These are phyloP conservation scores for Ceratocystis papillata DNA, from an alignment of 2,329 filamentous ascomycete species.

Conservation along the genomic window DNA sequence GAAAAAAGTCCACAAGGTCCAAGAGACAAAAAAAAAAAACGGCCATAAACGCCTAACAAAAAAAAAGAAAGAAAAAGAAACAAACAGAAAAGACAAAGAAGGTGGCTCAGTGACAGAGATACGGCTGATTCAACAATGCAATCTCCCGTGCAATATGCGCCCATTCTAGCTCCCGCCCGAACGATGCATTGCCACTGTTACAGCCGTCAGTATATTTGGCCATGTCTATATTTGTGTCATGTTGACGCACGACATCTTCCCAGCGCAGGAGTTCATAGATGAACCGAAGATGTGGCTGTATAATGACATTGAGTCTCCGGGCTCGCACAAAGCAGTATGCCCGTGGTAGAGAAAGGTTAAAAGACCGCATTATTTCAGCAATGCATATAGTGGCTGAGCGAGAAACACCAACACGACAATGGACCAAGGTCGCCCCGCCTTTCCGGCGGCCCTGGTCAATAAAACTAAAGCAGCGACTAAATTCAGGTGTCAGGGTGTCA, in stretches of 20 bases:
- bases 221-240: neutral
- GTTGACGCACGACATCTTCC: conserved; percentile 55
- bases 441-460: conserved; percentile 73
- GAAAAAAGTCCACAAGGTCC: no score
- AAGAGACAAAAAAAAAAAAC: neutral
- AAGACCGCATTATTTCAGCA: conserved; percentile 86
- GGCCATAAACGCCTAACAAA: neutral
- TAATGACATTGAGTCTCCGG: conserved; percentile 88
- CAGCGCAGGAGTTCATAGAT: conserved; percentile 92
- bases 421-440: conserved; percentile 78
- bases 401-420: conserved; percentile 92
- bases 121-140: conserved; percentile 90
- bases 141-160: conserved; percentile 78
- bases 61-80: neutral
- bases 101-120: conserved; percentile 33
- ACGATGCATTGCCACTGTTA: conserved; percentile 26
- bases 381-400: conserved; percentile 96
- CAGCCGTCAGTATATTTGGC: neutral
- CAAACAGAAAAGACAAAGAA: neutral
- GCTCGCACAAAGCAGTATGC: conserved; percentile 96
- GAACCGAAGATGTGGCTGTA: conserved; percentile 91
- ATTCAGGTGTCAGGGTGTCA: conserved; percentile 77
- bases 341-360: conserved; percentile 71
- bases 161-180: conserved; percentile 74
- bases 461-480: conserved; percentile 75